Base-by-base conservation (phyloP, 148 eudicot species). In the Rhododendron ferrugineum region DNA sequence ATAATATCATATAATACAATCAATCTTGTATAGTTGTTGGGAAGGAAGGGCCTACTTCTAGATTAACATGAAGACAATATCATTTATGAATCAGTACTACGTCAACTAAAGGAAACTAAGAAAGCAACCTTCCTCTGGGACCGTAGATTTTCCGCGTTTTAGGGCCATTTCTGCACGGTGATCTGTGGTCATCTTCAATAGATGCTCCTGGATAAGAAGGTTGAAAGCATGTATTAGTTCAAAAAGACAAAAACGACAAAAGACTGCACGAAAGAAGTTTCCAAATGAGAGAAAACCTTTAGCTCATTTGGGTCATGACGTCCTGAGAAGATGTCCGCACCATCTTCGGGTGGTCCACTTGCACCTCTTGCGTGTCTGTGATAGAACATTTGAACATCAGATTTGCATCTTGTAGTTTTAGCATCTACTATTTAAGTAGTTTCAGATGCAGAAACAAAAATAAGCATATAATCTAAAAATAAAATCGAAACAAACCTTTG, bases 91-190 rank as follows among this genome's bases (percentile, higher is more conserved):
- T 49, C 23, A 23, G 11, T 58, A 76, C 2, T 8, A 62, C 15
- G 79, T 84, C 72, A 79, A 79, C 47, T 66, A 62, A 84, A 78
- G 47, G 32, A 46, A 58, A 62, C 11, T 23, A 76, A 66, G 9
- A 79, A 73, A 85, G 47, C 68, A 79, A 96, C 99, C 98, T 93
- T 94, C 94, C 66, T 84, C 95, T 58, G 89, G 47, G 82, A 85
- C 28, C 42, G 89, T 85, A 79, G 95, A 88, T 85, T 93, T 95
- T 83, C 97, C 98, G 81, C 93, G 92, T 89, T 95, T 96, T 81
- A 75, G 83, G 82, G 97, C 93, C 93, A 93, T 91, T 89, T 95
- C 93, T 79, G 94, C 89, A 68, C 99, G 92, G 89, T 96, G 99
- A 56, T 89, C 90, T 75, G 95, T 85, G 54, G 98, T 92, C 89